Percentiles rank a stretch among this genome's conserved stretches.
Evolutionary conservation across 2,329 filamentous ascomycete genomes (phyloP).

Genomic region (Beauveria brongniartii): DNA sequence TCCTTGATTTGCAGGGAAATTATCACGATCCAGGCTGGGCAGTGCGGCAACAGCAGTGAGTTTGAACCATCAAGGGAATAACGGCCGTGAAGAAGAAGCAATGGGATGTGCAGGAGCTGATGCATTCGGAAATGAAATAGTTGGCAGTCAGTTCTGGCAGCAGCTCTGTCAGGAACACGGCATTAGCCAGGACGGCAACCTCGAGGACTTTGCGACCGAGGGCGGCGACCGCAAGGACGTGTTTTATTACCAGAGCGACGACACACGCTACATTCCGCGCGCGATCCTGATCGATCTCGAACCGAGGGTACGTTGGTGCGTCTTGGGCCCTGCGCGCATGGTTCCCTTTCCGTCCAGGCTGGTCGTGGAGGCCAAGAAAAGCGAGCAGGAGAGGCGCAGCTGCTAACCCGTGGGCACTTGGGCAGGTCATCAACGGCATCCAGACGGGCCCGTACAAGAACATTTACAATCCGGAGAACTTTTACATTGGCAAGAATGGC

Average conservation of each 20-base stretch:
- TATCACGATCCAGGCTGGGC: conserved; percentile 97
- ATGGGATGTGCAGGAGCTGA: background rate
- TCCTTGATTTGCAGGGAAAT: conserved; percentile 63
- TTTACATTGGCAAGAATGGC: conserved; percentile 91
- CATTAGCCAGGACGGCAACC: conserved; percentile 93
- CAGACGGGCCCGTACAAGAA: conserved; percentile 93
- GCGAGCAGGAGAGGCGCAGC: background rate
- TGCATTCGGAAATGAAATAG: conserved; percentile 47
- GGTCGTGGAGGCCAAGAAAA: background rate
- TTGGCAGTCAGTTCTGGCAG: conserved; percentile 98
- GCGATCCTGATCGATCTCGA: conserved; percentile 94
- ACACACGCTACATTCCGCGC: conserved; percentile 94
- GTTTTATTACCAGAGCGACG: conserved; percentile 99
- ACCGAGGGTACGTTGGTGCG: conserved; percentile 54
- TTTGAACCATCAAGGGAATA: conserved; percentile 23
- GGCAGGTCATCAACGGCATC: conserved; percentile 76
- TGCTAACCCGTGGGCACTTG: background rate
- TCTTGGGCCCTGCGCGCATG: too few species aligned
- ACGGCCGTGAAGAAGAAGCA: too few species aligned
- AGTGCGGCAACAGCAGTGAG: conserved; percentile 98
- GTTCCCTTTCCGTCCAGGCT: background rate
- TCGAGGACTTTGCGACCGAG: conserved; percentile 96
- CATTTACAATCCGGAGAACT: conserved; percentile 99
- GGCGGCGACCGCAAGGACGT: conserved; percentile 98
- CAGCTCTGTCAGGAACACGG: conserved; percentile 97